Percentiles rank a stretch among this genome's conserved stretches.
These are phyloP conservation scores for Stipa capillata DNA, from an alignment of 176 grass and related monocot genomes.

Conservation along the genomic window DNA sequence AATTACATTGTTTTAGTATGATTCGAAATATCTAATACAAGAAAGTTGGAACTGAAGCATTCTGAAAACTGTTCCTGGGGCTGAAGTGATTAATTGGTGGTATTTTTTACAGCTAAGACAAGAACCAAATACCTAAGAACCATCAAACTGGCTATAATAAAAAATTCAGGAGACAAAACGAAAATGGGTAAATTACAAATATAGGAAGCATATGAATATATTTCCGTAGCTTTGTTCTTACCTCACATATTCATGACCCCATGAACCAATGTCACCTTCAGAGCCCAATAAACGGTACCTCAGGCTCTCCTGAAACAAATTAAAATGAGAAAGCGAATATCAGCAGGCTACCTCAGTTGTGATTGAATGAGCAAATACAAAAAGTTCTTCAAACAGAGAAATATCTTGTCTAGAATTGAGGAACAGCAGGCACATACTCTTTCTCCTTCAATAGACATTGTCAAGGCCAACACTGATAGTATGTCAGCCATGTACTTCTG, in stretches of 20 bases:
- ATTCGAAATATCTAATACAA: not conserved
- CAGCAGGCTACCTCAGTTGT: not conserved
- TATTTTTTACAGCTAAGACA: not conserved
- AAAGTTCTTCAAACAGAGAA: not conserved
- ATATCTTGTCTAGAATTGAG: not conserved
- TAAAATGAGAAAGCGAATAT: not conserved
- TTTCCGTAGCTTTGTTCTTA: slow-evolving; percentile 6
- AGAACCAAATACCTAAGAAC: not conserved
- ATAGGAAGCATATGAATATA: not conserved
- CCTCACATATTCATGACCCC: slow-evolving; percentile 98
- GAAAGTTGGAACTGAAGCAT: not conserved
- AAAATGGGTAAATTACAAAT: not conserved
- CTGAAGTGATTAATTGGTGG: not conserved
- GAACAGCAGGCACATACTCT: slow-evolving; percentile 43
- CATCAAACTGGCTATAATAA: not conserved
- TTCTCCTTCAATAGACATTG: slow-evolving; percentile 92
- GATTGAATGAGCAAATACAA: not conserved
- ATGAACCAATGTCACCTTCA: slow-evolving; percentile 94
- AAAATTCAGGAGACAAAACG: not conserved
- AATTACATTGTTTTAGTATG: not conserved
- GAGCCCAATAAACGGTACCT: slow-evolving; percentile 82
- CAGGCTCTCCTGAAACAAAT: slow-evolving; percentile 71
- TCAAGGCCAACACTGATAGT: slow-evolving; percentile 82
- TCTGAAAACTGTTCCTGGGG: not conserved
- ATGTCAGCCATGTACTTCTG: slow-evolving; percentile 86